Conservation (phyloP, 2,329 filamentous ascomycete species). For the Trichoderma brevicompactum region DNA sequence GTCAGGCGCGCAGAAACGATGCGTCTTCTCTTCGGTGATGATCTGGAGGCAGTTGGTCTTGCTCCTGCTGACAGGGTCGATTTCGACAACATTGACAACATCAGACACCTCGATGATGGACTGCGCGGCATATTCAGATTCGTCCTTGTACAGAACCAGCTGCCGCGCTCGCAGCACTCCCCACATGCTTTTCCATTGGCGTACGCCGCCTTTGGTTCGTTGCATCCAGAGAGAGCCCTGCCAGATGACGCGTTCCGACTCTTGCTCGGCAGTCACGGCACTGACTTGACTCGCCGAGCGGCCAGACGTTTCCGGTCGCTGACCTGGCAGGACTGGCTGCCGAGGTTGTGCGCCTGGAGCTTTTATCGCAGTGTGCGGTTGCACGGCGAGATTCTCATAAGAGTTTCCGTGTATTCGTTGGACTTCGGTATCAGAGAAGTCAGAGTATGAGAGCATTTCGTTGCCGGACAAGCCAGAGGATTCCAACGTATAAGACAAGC, state of each 20-base stretch:
- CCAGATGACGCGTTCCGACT: constrained; percentile 88
- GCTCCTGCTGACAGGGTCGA: constrained; percentile 82
- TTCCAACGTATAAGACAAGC: constrained; percentile 65
- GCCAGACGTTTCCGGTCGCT: constrained; percentile 23
- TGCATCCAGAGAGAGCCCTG: constrained; percentile 88
- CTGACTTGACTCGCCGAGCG: constrained; percentile 67
- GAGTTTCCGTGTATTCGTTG: constrained; percentile 55
- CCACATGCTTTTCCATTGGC: constrained; percentile 96
- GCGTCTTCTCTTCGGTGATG: constrained; percentile 89
- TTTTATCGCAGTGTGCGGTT: constrained; percentile 39
- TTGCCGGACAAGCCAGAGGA: constrained; percentile 67
- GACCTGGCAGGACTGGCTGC: constrained; percentile 9
- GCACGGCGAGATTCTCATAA: constrained; percentile 54
- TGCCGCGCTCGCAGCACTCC: constrained; percentile 84
- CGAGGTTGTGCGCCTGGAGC: constrained; percentile 2
- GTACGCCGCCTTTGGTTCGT: constrained; percentile 78
- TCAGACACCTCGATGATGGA: constrained; percentile 78
- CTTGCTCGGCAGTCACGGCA: constrained; percentile 56
- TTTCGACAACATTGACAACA: constrained; percentile 89
- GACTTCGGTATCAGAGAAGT: constrained; percentile 75
- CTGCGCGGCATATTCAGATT: constrained; percentile 84
- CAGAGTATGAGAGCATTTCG: constrained; percentile 73
- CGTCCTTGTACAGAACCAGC: constrained; percentile 90
- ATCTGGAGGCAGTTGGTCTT: constrained; percentile 89
- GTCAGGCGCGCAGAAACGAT: constrained; percentile 74